phyloP scores from a whole-genome alignment of 2,329 filamentous ascomycete species.

The Exophiala calicioides region DNA sequence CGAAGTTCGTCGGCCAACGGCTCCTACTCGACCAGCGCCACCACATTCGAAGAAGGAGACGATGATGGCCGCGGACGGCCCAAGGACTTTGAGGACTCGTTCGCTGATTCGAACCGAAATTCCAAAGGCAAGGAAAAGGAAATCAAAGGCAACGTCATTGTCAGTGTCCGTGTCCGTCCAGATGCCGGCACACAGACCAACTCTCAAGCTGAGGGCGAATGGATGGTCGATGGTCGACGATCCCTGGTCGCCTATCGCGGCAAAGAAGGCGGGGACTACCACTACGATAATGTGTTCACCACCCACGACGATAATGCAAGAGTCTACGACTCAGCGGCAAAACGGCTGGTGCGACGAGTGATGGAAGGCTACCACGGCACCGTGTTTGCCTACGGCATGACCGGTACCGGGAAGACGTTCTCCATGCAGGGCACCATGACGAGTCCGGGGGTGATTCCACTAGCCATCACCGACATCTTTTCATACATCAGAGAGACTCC shows the following conservation, averaged over 20 bases:
- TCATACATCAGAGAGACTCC: constrained; percentile 98
- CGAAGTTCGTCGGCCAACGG: constrained; percentile 89
- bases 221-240: constrained; percentile 84
- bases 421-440: constrained; percentile 98
- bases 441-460: constrained; percentile 91
- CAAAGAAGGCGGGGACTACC: constrained; percentile 88
- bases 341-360: constrained; percentile 88
- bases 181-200: constrained; percentile 68
- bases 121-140: constrained; percentile 67
- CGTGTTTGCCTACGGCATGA: constrained; percentile 95
- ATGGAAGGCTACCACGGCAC: constrained; percentile 99
- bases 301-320: constrained; percentile 90
- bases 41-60: constrained; percentile 78
- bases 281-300: constrained; percentile 96
- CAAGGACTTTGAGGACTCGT: constrained; percentile 34
- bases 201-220: constrained; percentile 72
- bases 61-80: constrained; percentile 50
- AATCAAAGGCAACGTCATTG: constrained; percentile 89
- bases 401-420: constrained; percentile 97
- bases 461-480: constrained; percentile 98
- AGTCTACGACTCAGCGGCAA: constrained; percentile 92
- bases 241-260: constrained; percentile 81
- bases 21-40: constrained; percentile 87
- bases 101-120: constrained; percentile 36
- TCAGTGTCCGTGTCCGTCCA: constrained; percentile 90